Evolutionary conservation across 306 rosid species (phyloP).

Genomic region (Canavalia gladiata): DNA sequence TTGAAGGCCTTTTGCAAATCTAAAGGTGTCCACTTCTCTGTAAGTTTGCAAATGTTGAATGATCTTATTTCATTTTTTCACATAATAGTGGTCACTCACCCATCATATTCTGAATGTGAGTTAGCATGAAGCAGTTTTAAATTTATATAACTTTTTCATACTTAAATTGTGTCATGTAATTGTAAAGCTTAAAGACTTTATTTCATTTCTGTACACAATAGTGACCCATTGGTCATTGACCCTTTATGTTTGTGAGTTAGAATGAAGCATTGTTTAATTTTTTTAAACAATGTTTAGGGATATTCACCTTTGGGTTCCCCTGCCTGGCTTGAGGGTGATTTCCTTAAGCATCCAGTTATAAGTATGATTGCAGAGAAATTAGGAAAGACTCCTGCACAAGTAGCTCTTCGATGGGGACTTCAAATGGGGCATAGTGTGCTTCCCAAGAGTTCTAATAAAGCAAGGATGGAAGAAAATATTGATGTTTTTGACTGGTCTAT

Average conservation of each 20-base stretch:
- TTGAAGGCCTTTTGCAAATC: constrained; percentile 64
- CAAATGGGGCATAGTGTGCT: constrained; percentile 42
- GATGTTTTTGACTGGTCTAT: constrained; percentile 44
- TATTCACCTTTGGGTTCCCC: constrained; percentile 84
- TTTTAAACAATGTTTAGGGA: constrained; percentile 50
- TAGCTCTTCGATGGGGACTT: constrained; percentile 42
- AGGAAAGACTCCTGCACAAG: constrained; percentile 51
- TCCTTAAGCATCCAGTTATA: constrained; percentile 65
- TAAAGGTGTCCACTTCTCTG: constrained; percentile 71
- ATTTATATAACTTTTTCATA: too few relatives aligned
- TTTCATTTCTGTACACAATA: too few relatives aligned
- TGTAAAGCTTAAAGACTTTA: too few relatives aligned
- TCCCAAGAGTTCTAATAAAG: constrained; percentile 27
- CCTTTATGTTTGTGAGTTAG: background rate
- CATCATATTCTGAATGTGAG: too few relatives aligned
- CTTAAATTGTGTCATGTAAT: too few relatives aligned
- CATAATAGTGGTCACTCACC: background rate
- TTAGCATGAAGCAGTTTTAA: too few relatives aligned
- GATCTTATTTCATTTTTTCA: background rate
- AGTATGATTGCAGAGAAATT: constrained; percentile 57
- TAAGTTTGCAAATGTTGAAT: constrained; percentile 52
- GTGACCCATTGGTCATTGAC: too few relatives aligned
- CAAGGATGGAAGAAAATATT: constrained; percentile 23
- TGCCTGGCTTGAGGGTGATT: constrained; percentile 62
- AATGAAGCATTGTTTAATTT: background rate